phyloP scores from a whole-genome alignment of 2,329 filamentous ascomycete species.

The Paecilomyces sp. region DNA sequence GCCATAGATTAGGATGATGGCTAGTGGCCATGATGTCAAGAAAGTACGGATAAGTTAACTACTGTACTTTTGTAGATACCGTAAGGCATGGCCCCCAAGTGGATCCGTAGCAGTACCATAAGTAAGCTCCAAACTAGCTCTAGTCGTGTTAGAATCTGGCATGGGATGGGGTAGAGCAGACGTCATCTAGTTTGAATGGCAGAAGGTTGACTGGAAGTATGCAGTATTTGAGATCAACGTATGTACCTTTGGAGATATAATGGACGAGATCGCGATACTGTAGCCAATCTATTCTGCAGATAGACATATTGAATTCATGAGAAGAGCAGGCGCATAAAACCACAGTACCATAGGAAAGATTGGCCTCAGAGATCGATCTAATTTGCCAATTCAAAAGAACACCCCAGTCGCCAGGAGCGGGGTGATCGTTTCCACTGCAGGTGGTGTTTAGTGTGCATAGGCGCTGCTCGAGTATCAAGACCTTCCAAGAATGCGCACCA shows the following conservation, averaged over 20 bases:
- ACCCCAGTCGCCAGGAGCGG: not conserved
- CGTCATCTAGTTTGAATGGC: not conserved
- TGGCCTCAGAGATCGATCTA: not conserved
- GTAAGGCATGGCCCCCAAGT: too few relatives aligned
- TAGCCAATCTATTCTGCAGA: too few relatives aligned
- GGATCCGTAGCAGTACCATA: too few relatives aligned
- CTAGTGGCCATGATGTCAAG: not conserved
- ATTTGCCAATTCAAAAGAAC: not conserved
- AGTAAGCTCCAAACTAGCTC: not conserved
- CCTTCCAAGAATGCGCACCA: not conserved
- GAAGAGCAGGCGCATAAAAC: not conserved
- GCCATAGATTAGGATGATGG: not conserved
- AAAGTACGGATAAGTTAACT: too few relatives aligned
- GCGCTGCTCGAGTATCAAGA: not conserved
- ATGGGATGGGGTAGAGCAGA: not conserved
- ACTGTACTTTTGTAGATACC: not conserved
- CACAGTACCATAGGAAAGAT: not conserved
- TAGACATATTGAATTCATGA: too few relatives aligned
- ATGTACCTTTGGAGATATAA: too few relatives aligned
- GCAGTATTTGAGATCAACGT: too few relatives aligned
- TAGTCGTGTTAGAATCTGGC: not conserved
- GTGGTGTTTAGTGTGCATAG: not conserved
- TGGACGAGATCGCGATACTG: too few relatives aligned
- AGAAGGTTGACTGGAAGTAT: not conserved
- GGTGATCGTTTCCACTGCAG: not conserved